Base-by-base conservation (phyloP, 768 basidiomycete genomes). In the Termitomyces sp. region DNA sequence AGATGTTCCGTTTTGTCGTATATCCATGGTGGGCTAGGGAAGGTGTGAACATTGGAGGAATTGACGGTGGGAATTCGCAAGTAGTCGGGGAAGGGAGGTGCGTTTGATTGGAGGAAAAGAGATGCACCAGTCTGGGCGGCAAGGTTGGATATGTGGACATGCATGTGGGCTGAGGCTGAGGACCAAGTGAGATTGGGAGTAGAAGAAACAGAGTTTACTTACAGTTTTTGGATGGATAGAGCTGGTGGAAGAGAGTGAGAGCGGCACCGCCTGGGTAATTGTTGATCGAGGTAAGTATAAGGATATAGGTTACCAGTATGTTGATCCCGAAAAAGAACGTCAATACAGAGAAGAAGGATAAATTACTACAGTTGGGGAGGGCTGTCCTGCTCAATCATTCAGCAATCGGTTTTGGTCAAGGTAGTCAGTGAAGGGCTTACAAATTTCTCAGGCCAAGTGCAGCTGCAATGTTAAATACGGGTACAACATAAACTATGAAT, bases 191-290 rank as follows among this genome's bases (percentile, higher is more conserved):
- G 9, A 31, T 26, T 12, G 2, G 20, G 31, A 22, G 31, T 7
- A 39, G 39, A 41, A 41, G 39, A 9, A 10, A 41, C 6, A 39
- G 5, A 39, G 16, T 7, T 18, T 7, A 10, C 45, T 62, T 70
- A 39, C 56, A 50, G 26, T 36, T 66, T n/a, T 61, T 62, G 26
- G 44, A 28, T 3, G 71, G 69, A 55, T 79, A 82, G 26, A 74
- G 68, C 41, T 75, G 63, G 60, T 96, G 89, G 60, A 97, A 81
- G 0, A 70, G 60, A 0, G 70, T 64, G 51, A 97, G 72, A 0
- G 94, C 90, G 12, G 78, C 68, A 0, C 94, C 94, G 2, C 97
- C 97, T 1, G 97, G 94, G 66, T 99, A 98, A 70, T 98, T 99
- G 50, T 67, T 66, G 31, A 78, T 74, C 1, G 92, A 93, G 0